Base-by-base conservation (phyloP, 225 moss, liverwort and hornwort genomes). In the Bryum argenteum region DNA sequence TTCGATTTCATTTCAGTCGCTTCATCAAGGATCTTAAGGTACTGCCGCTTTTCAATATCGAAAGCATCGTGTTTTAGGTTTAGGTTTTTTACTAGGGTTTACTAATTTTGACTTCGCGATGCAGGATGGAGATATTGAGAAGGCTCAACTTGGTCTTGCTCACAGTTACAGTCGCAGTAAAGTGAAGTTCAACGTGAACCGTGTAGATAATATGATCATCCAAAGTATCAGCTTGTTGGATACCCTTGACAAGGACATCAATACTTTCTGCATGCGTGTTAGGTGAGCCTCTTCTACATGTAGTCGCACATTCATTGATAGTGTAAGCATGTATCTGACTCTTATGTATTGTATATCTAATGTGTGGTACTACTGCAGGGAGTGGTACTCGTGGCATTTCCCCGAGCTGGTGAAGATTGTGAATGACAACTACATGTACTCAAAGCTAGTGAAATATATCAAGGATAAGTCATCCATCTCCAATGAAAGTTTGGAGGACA, bases 181-280 rank as follows among this genome's bases (percentile, higher is more conserved):
- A 82, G 97, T 97, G 64, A 97, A 97, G 53, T 97, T 97, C 59
- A 97, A 97, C 72, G 94, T 94, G 23, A 97, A 97, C 69, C 87
- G 94, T 73, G 94, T 93, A 14, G 94, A 97, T 55, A 97, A 97
- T 76, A 97, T 97, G 97, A 92, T 97, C 48, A 97, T 94, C 58
- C 92, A 97, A 76, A 93, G 93, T 71, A 97, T 97, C 70, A 89
- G 90, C 68, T 84, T 97, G 78, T 68, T 97, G 76, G 94, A 97
- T 52, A 97, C 91, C 20, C 82, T 97, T 53, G 97, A 97, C 77
- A 97, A 97, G 76, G 92, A 94, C 61, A 77, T 97, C 79, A 97
- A 97, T 19, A 92, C 97, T 26, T 97, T 97, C 69, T 90, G 89
- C 39, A 94, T 97, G 97, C 91, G 92, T 77, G 81, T 94, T 38